These are phyloP conservation scores for Hansenula lynferdii DNA, from an alignment of 1,139 yeast species.

Conservation along the genomic window DNA sequence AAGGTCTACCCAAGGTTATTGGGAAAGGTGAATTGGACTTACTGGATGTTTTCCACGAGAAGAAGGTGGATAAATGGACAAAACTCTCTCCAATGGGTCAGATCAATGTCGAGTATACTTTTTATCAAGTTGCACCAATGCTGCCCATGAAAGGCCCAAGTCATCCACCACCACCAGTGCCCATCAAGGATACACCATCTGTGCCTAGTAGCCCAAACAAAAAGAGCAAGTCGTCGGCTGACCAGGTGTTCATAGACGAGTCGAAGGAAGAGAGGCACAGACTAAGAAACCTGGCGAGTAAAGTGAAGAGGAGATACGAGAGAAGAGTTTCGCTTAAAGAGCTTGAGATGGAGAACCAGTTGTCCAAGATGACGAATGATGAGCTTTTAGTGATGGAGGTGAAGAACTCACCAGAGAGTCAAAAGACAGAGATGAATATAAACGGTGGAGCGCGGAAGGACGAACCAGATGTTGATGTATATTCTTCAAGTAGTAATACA, in stretches of 20 bases:
- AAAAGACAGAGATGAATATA: background rate
- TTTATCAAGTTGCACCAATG: slow-evolving; percentile 18
- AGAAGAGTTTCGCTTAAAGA: slow-evolving; percentile 6
- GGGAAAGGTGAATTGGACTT: slow-evolving; percentile 13
- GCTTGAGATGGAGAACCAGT: background rate
- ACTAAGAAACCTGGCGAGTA: slow-evolving; percentile 11
- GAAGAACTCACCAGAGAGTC: background rate
- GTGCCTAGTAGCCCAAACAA: background rate
- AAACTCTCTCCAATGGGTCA: slow-evolving; percentile 11
- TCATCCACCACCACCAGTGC: background rate
- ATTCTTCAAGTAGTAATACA: background rate
- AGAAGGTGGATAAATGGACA: slow-evolving; percentile 12
- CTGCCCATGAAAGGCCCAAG: slow-evolving; percentile 11
- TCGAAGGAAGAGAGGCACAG: slow-evolving; percentile 14
- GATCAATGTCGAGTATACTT: slow-evolving; percentile 18
- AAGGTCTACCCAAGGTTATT: slow-evolving; percentile 11
- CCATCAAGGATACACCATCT: background rate
- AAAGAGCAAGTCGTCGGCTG: slow-evolving; percentile 14
- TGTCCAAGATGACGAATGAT: slow-evolving; percentile 5
- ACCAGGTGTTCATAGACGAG: slow-evolving; percentile 19
- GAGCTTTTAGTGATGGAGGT: slow-evolving; percentile 9
- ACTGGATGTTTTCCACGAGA: slow-evolving; percentile 12
- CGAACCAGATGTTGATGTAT: background rate
- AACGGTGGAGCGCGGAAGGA: too few species aligned
- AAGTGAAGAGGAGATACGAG: slow-evolving; percentile 17